A percentile compares a stretch with the other conserved stretches of the same genome.
These are phyloP conservation scores for Colletotrichum sp. DNA, from an alignment of 2,329 filamentous ascomycete genomes.

Conservation along the genomic window DNA sequence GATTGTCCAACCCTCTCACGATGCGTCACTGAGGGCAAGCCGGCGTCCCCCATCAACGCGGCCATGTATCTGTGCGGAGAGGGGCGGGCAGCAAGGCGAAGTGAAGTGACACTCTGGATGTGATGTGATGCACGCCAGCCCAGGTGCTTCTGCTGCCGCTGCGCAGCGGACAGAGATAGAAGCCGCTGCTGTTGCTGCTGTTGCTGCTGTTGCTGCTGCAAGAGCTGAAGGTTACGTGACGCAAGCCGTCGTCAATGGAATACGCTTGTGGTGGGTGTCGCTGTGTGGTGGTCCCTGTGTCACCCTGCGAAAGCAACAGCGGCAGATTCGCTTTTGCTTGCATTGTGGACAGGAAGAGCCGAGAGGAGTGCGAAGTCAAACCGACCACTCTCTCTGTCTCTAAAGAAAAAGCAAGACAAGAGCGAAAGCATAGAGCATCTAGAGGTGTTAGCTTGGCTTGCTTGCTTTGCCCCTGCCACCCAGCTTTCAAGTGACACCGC, in stretches of 20 bases:
- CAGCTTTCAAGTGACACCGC: background rate
- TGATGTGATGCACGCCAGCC: background rate
- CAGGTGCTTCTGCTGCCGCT: background rate
- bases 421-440: background rate
- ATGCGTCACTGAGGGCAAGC: background rate
- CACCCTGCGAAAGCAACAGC: background rate
- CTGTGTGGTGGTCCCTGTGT: background rate
- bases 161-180: background rate
- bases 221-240: conserved; percentile 9
- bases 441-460: background rate
- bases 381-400: background rate
- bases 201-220: background rate
- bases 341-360: background rate
- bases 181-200: background rate
- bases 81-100: background rate
- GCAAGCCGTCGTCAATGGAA: conserved; percentile 15
- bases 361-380: background rate
- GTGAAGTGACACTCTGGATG: background rate
- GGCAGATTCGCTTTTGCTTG: background rate
- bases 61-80: background rate
- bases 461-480: background rate
- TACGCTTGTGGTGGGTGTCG: conserved; percentile 14
- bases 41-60: background rate
- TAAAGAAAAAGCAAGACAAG: background rate
- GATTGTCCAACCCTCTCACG: conserved; percentile 14